These are phyloP conservation scores for Suillus paluster DNA, from an alignment of 768 basidiomycete genomes.

Conservation along the genomic window DNA sequence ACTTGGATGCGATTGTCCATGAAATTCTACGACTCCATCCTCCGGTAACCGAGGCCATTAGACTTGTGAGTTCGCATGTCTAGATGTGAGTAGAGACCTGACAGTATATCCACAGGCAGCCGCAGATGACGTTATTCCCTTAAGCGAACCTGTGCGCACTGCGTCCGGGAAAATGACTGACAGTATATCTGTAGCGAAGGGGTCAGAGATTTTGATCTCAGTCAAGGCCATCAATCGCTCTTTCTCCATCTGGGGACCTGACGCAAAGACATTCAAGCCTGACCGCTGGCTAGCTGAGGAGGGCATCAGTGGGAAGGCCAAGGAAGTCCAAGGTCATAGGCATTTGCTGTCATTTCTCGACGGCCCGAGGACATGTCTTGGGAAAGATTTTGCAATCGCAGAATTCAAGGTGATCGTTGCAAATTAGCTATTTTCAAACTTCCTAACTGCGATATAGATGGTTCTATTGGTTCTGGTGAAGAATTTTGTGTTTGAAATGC, in stretches of 20 bases:
- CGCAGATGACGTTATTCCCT: slow-evolving; percentile 62
- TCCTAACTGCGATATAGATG: slow-evolving; percentile 32
- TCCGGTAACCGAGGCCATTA: slow-evolving; percentile 29
- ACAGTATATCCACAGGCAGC: slow-evolving; percentile 37
- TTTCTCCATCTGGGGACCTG: slow-evolving; percentile 62
- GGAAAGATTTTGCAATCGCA: slow-evolving; percentile 49
- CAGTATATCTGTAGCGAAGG: slow-evolving; percentile 51
- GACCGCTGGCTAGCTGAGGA: slow-evolving; percentile 60
- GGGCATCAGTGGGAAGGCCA: slow-evolving; percentile 32
- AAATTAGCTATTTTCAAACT: not conserved
- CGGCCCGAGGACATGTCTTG: slow-evolving; percentile 55
- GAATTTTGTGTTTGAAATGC: slow-evolving; percentile 26
- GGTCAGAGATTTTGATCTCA: slow-evolving; percentile 47
- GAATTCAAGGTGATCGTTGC: slow-evolving; percentile 34
- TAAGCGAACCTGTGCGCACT: slow-evolving; percentile 53
- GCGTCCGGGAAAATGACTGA: slow-evolving; percentile 43
- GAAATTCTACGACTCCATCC: slow-evolving; percentile 50
- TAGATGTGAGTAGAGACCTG: not conserved
- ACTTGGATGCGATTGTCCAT: slow-evolving; percentile 54
- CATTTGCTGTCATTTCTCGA: slow-evolving; percentile 57
- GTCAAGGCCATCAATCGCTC: slow-evolving; percentile 53
- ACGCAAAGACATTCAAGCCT: slow-evolving; percentile 62
- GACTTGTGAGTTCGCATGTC: slow-evolving; percentile 13
- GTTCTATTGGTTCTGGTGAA: slow-evolving; percentile 49
- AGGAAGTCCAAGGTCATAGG: slow-evolving; percentile 51